Conservation (phyloP, 345 rosid genomes). For the Diplotaxis tenuifolia region DNA sequence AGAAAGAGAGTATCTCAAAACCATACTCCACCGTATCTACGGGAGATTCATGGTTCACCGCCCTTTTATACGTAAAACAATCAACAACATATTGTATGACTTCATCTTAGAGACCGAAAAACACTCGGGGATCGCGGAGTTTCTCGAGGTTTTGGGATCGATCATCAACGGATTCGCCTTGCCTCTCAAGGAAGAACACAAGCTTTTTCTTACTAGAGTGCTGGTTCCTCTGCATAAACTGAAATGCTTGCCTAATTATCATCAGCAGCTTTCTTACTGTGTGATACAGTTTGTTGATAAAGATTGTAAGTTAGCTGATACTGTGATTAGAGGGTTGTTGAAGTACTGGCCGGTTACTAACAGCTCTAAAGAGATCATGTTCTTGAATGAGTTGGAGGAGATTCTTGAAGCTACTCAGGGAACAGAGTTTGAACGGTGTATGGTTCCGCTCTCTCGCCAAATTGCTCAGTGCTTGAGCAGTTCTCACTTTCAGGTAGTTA, state of each 20-base stretch:
- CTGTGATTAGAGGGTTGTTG: conserved; percentile 69
- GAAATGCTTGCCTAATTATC: conserved; percentile 75
- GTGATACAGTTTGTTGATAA: conserved; percentile 85
- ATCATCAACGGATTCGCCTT: conserved; percentile 89
- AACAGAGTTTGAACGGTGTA: conserved; percentile 81
- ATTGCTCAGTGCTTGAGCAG: conserved; percentile 74
- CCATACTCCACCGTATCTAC: conserved; percentile 79
- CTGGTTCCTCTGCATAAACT: conserved; percentile 85
- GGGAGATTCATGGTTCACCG: conserved; percentile 97
- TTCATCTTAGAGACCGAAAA: conserved; percentile 81
- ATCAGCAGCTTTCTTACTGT: conserved; percentile 84
- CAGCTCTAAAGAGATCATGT: conserved; percentile 94
- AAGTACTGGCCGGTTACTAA: conserved; percentile 94
- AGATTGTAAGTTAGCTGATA: conserved; percentile 84
- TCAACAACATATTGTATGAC: conserved; percentile 70
- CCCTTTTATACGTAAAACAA: conserved; percentile 78
- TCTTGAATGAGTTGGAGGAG: conserved; percentile 87
- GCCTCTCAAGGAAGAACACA: conserved; percentile 94
- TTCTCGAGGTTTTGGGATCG: conserved; percentile 86
- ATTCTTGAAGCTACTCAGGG: conserved; percentile 75
- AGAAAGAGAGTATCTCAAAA: conserved; percentile 86
- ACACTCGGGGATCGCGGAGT: conserved; percentile 81
- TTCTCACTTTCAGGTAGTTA: conserved; percentile 72
- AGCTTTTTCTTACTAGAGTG: conserved; percentile 68
- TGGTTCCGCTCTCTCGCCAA: conserved; percentile 77